Evolutionary conservation across 2,329 filamentous ascomycete species (phyloP), one percentile per base, ranked within the genome.

Genomic region (Neonectria hederae): DNA sequence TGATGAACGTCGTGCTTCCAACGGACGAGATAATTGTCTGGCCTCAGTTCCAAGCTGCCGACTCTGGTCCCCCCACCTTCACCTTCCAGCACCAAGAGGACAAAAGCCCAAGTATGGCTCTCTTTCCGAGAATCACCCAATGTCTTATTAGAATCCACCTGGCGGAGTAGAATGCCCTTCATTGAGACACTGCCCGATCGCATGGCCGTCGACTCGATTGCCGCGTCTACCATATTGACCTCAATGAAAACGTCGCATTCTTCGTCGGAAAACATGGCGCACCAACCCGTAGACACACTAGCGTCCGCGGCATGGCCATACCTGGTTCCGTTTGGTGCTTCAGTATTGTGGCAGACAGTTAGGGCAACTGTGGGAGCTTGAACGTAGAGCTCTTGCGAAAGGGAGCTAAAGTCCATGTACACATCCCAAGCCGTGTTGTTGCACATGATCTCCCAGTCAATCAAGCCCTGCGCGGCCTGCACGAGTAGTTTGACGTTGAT

Each of bases 221-320:
- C 13, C 13, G 24, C 28, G 32, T 65, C 63, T 1, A 48, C 43
- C 28, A 65, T 13, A 14, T 59, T 57, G 22, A 59, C 54, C 28
- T 65, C 58, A 24, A 65, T 48, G 5, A 62, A n/a, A 14, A 54
- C 54, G 19, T 59, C 58, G 22, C 48, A 62, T 45, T 62, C 63
- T 9, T 28, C 13, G 14, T 58, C 54, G 7, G 63, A 57, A 24
- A 62, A 46, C 2, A 58, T 11, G 21, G 58, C 63, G 19, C 30
- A 62, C 40, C 54, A 62, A n/a, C 19, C 21, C 30, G 59, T 54
- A 3, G 30, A 58, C 9, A 2, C 2, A 38, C n/a, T n/a, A 3
- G 19, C 4, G 7, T 62, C 40, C 5, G 63, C 63, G 1, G 53
- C 59, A 38, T 65, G 63, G 8, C 59, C 51, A 45, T 22, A n/a